A percentile compares a stretch with the other conserved stretches of the same genome.
Evolutionary conservation across 116 monocot species (phyloP).

Genomic region (Trichopus zeylanicus): DNA sequence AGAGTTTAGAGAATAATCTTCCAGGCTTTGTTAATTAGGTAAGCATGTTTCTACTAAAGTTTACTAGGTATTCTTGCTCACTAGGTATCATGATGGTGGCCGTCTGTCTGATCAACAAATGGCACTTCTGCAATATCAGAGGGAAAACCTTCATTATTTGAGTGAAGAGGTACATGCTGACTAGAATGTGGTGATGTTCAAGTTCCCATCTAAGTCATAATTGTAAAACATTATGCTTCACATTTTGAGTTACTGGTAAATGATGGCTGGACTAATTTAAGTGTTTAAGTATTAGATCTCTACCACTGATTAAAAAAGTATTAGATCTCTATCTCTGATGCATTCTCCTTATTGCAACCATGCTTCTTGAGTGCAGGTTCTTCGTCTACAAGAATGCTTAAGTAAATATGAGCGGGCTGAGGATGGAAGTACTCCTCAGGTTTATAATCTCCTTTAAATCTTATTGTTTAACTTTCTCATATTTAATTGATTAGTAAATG

Average conservation of each 20-base stretch:
- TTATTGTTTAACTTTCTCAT: too few relatives aligned
- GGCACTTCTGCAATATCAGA: constrained; percentile 93
- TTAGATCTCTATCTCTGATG: background rate
- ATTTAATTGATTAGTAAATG: too few relatives aligned
- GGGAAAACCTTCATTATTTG: constrained; percentile 91
- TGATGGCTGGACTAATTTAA: background rate
- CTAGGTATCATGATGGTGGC: constrained; percentile 81
- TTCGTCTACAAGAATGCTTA: constrained; percentile 90
- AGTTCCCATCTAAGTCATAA: background rate
- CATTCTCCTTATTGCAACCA: background rate
- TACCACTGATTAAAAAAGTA: too few relatives aligned
- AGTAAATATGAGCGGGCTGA: constrained; percentile 91
- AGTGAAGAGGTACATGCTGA: constrained; percentile 73
- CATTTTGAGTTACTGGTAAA: background rate
- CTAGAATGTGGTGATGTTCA: background rate
- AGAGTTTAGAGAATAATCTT: background rate
- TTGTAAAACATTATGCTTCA: background rate
- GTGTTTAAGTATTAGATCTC: too few relatives aligned
- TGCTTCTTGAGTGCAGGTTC: constrained; percentile 41
- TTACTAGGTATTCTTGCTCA: background rate
- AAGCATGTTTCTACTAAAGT: background rate
- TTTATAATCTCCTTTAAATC: constrained; percentile 16
- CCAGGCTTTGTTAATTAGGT: background rate
- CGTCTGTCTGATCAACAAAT: constrained; percentile 96
- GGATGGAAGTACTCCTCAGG: constrained; percentile 95